Evolutionary conservation across 768 basidiomycete genomes (phyloP).

Genomic region (Leucosporidium scottii): DNA sequence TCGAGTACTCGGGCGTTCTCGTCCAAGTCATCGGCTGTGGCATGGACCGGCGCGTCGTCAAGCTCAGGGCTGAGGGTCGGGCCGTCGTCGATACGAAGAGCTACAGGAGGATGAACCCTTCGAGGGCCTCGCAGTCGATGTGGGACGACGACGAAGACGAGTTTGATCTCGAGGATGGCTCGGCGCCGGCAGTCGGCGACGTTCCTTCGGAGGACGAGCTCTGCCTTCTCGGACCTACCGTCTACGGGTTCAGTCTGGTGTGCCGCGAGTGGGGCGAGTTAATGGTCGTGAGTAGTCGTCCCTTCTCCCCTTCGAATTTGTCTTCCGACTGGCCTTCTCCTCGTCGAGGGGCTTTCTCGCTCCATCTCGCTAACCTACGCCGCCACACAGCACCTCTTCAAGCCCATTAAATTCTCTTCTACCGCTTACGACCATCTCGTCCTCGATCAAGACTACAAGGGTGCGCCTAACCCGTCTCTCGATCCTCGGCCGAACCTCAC

Average conservation of each 20-base stretch:
- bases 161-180: background rate
- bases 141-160: background rate
- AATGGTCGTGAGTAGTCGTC: slow-evolving; percentile 49
- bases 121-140: too few relatives aligned
- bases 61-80: slow-evolving; percentile 12
- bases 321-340: too few relatives aligned
- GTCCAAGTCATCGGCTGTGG: slow-evolving; percentile 36
- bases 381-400: too few relatives aligned
- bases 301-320: too few relatives aligned
- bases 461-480: background rate
- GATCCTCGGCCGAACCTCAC: background rate
- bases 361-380: too few relatives aligned
- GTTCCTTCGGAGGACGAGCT: background rate
- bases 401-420: slow-evolving; percentile 49
- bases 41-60: slow-evolving; percentile 2
- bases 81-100: slow-evolving; percentile 8
- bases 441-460: slow-evolving; percentile 38
- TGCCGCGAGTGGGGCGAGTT: slow-evolving; percentile 20
- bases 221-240: slow-evolving; percentile 8
- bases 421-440: slow-evolving; percentile 57
- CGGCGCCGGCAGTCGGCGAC: background rate
- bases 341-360: too few relatives aligned
- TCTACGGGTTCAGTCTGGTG: slow-evolving; percentile 10
- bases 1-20: slow-evolving; percentile 54
- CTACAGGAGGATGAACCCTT: slow-evolving; percentile 7